Base-by-base conservation (phyloP, 768 basidiomycete species). In the Suillus weaverae region DNA sequence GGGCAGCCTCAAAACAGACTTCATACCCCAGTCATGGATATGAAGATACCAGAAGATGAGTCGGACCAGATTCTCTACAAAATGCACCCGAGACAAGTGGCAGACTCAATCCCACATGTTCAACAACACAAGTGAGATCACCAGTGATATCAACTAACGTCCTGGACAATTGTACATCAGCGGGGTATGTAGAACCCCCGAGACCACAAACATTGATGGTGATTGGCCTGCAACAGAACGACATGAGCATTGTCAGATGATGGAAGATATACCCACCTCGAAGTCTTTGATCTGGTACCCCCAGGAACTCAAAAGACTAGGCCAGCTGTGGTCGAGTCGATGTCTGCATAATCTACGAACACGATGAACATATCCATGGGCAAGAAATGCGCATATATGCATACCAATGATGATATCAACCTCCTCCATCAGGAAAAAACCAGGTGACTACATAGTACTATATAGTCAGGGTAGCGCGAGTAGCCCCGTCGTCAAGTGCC, bases 261-360 rank as follows among this genome's bases (percentile, higher is more conserved):
- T 3, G 13, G n/a, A 43, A 9, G 35, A 2, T 8, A 4, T 20
- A 67, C 71, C 39, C 67, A 84, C 90, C 78, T 87, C 74, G 72
- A 92, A 87, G 26, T 65, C 65, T 85, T 83, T 57, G 18, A 92
- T 90, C 71, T 92, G 91, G 38, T 82, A 83, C 41, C 86, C 82
- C 91, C 90, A 92, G 22, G 83, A 84, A 62, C 85, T 88, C 91
- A 90, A 92, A 4, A 91, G 73, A 67, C 86, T 82, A 0, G 91
- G 91, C 91, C 91, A 92, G 5, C 91, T 90, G 69, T 92, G 91
- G 0, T 66, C 14, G 86, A 81, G 66, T 91, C 89, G 64, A 91
- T 71, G 44, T 91, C 83, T 30, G 86, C 82, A 70, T 91, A 92
- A 66, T 83, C 89, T 89, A 66, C 33, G 9, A 8, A 36, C 55